These are phyloP conservation scores for Arbutus unedo DNA, from an alignment of 148 eudicot species.

Conservation along the genomic window DNA sequence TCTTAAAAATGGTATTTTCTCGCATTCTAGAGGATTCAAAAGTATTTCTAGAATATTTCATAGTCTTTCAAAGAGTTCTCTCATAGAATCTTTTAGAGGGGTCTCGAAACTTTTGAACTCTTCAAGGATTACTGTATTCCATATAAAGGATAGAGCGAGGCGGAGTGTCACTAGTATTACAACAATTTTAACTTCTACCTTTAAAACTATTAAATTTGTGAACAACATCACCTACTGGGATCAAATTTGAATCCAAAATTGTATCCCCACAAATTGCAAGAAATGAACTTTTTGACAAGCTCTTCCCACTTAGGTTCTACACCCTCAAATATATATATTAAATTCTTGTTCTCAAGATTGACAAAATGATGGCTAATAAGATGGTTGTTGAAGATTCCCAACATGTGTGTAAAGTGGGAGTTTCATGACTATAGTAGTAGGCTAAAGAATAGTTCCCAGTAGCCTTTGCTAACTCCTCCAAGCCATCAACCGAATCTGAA, in stretches of 20 bases:
- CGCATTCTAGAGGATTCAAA: neutral
- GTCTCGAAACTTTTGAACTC: neutral
- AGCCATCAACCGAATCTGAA: too few species aligned
- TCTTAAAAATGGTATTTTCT: neutral
- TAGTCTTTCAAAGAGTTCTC: neutral
- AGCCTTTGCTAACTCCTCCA: too few species aligned
- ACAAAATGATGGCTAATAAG: too few species aligned
- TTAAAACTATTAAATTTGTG: neutral
- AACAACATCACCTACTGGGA: neutral
- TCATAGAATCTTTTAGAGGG: neutral
- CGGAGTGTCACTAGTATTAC: neutral
- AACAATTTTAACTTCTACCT: neutral
- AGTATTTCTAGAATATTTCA: neutral
- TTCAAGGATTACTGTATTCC: neutral
- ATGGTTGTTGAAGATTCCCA: too few species aligned
- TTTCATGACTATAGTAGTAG: too few species aligned
- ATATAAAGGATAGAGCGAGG: neutral
- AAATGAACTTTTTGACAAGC: neutral
- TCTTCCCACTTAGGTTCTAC: neutral
- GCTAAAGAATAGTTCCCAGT: too few species aligned
- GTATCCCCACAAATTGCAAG: neutral
- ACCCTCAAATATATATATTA: neutral
- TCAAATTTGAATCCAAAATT: neutral
- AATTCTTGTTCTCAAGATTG: neutral
- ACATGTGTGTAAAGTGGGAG: too few species aligned